Percentiles rank a stretch among this genome's conserved stretches.
Evolutionary conservation across 2,329 filamentous ascomycete genomes (phyloP).

Genomic region (Parascedosporium putredinis): DNA sequence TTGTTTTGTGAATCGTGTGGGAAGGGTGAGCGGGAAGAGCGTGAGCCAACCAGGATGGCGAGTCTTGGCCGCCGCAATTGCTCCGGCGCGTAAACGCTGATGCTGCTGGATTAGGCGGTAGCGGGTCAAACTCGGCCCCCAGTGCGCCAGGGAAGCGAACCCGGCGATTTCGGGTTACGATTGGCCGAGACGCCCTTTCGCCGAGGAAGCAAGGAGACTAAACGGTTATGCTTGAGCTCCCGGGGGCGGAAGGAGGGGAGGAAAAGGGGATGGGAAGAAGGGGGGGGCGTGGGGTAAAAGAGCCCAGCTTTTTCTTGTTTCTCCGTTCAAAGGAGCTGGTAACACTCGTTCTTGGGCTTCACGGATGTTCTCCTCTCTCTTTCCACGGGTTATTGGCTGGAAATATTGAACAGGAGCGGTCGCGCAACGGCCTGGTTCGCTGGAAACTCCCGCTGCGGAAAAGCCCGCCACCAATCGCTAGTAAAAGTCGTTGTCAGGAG

Average conservation of each 20-base stretch:
- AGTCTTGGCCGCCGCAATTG: background rate
- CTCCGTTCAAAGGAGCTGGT: too few relatives aligned
- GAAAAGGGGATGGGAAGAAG: too few relatives aligned
- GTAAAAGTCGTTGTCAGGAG: background rate
- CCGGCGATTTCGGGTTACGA: background rate
- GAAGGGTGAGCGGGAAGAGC: background rate
- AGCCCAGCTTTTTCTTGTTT: background rate
- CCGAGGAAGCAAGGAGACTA: background rate
- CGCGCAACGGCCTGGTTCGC: background rate
- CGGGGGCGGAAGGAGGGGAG: too few relatives aligned
- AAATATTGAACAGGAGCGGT: background rate
- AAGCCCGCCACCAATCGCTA: constrained; percentile 1
- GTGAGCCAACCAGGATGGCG: background rate
- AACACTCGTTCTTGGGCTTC: too few relatives aligned
- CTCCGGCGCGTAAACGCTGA: constrained; percentile 2
- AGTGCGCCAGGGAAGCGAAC: background rate
- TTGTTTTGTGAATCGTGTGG: background rate
- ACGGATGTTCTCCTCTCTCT: too few relatives aligned
- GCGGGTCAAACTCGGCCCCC: background rate
- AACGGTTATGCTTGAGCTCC: background rate
- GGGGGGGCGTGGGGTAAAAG: background rate
- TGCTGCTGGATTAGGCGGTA: background rate
- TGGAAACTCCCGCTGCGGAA: background rate
- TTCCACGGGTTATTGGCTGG: background rate
- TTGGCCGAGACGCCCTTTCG: background rate